Evolutionary conservation across 2,329 filamentous ascomycete species (phyloP), one percentile per base, ranked within the genome.

Genomic region (Aspergillus caelatus): DNA sequence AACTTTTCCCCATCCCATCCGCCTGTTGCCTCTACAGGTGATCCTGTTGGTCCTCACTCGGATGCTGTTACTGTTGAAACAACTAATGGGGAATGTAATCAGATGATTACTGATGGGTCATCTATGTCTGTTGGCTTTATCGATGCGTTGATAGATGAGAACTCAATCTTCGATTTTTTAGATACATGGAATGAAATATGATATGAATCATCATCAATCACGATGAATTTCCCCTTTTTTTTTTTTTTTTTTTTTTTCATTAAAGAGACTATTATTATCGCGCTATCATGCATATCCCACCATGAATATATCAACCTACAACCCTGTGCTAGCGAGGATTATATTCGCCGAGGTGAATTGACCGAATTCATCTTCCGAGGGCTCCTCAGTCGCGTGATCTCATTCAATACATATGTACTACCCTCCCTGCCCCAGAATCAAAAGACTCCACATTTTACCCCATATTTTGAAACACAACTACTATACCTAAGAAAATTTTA

Each of bases 261-360:
- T 19, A 41, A 19, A 0, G 19, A n/a, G 16, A 41, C 2, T 10
- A 19, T 16, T 41, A 19, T 41, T 3, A 9, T 1, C 1, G 2
- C 7, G 10, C 16, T 26, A 5, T 26, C 7, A 19, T n/a, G 8
- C 19, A 41, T 9, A 41, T n/a, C 16, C 39, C 1, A 19, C 16
- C 16, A 9, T n/a, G 5, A 16, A 16, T 41, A 41, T 9, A n/a
- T 8, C 19, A 41, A 2, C 7, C 3, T 41, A 41, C 39, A 16
- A n/a, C 7, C 16, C 19, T 41, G 39, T 41, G 19, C 16, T 10
- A n/a, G 39, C 7, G 39, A 41, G 39, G 39, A 41, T n/a, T 41
- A n/a, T 9, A 46, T 46, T 46, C 43, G 43, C 43, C 43, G 43
- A 46, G 43, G 43, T 46, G 43, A 46, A 46, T 23, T 46, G 43